Base-by-base conservation (phyloP, 768 basidiomycete species). In the Crepidotus variabilis region DNA sequence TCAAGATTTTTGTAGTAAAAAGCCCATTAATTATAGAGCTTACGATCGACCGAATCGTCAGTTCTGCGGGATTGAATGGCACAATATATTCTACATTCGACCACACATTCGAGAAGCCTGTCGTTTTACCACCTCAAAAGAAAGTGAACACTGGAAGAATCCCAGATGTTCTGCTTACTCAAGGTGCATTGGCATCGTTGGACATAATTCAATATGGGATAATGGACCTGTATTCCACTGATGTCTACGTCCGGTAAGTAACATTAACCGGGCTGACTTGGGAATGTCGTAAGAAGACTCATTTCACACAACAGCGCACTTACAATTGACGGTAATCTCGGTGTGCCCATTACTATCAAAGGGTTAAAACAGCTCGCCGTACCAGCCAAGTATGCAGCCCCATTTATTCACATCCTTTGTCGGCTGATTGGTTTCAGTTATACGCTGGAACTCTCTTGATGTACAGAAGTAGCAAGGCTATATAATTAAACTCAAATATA, bases 111-210 rank as follows among this genome's bases (percentile, higher is more conserved):
- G 62, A 71, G 53, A 70, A 61, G 39, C 81, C 82, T 47, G 69
- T 83, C 36, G 69, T 82, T 14, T 77, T 85, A 2, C 73, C 77
- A 5, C 71, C 76, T 45, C 62, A 72, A 13, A 66, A 77, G 49
- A 78, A 75, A 1, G 78, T 75, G 36, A 85, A 85, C 66, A 83
- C 82, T n/a, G 86, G 86, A 3, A 72, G 63, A 13, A 77, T 87
- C 56, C 63, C 68, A 9, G 74, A 85, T 47, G 85, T 87, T 16
- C 51, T 77, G 21, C 75, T 87, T 20, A 74, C 76, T 0, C 67
- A 83, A 62, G 85, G 86, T 18, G 77, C 75, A 2, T 14, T 69
- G 1, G 71, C 61, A 3, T 79, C 84, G 2, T 70, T 87, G 10
- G 72, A 56, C 6, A 84, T 87, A 50, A 79, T 85, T 49, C 78